These are phyloP conservation scores for Cordia subcordata DNA, from an alignment of 257 asterid species.

Conservation along the genomic window DNA sequence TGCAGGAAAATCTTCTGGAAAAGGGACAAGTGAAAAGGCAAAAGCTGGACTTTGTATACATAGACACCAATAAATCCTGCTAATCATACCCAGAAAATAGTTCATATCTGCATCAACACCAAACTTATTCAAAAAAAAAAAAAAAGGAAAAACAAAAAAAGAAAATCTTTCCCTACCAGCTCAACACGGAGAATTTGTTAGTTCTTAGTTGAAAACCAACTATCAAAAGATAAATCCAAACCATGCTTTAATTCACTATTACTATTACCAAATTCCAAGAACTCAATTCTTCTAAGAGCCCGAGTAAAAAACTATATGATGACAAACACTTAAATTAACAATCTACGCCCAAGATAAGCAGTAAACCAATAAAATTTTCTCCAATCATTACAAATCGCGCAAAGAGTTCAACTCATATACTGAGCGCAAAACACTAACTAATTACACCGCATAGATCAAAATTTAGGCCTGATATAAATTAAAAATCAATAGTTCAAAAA, in stretches of 20 bases:
- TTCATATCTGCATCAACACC: neutral
- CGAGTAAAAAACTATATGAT: neutral
- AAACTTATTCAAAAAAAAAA: too few species aligned
- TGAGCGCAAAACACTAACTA: too few species aligned
- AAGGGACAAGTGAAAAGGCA: neutral
- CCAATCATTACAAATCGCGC: too few species aligned
- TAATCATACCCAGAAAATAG: neutral
- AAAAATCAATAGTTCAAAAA: too few species aligned
- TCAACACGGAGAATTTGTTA: neutral
- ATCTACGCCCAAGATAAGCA: neutral
- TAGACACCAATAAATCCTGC: neutral
- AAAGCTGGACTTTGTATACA: neutral
- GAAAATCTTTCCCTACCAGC: neutral
- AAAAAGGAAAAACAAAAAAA: too few species aligned
- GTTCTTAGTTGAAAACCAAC: neutral
- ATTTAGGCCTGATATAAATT: too few species aligned
- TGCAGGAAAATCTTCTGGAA: too few species aligned
- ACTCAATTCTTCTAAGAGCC: neutral
- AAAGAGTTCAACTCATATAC: too few species aligned
- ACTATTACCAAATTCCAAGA: too few species aligned
- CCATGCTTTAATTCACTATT: neutral
- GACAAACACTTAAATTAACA: too few species aligned
- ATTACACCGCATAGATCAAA: too few species aligned
- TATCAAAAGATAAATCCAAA: too few species aligned
- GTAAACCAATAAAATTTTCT: neutral